A percentile compares a stretch with the other conserved stretches of the same genome.
These are phyloP conservation scores for Lasiodiplodia gonubiensis DNA, from an alignment of 2,329 filamentous ascomycete genomes.

Conservation along the genomic window DNA sequence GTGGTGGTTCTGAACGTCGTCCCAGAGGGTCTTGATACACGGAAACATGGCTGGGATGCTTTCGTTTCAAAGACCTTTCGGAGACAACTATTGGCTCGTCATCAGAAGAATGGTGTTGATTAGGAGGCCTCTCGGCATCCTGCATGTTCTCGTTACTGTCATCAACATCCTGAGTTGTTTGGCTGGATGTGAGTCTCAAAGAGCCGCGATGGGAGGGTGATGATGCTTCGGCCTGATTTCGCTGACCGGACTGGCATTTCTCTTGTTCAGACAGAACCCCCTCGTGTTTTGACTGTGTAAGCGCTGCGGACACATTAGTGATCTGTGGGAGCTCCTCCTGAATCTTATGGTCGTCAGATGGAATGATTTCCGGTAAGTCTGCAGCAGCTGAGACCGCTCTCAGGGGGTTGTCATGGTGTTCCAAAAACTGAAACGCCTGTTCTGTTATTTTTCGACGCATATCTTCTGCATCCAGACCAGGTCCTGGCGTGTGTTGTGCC, in stretches of 20 bases:
- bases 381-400: slow-evolving; percentile 13
- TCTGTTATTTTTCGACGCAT: background rate
- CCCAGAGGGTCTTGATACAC: slow-evolving; percentile 5
- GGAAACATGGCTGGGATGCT: slow-evolving; percentile 35
- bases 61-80: slow-evolving; percentile 52
- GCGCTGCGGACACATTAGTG: background rate
- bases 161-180: slow-evolving; percentile 51
- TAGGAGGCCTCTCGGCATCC: background rate
- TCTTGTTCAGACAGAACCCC: background rate
- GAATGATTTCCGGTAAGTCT: background rate
- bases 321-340: background rate
- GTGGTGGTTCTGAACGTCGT: slow-evolving; percentile 30
- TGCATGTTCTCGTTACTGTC: slow-evolving; percentile 36
- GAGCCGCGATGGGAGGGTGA: background rate
- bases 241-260: background rate
- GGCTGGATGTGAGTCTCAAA: slow-evolving; percentile 43
- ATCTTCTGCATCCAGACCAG: background rate
- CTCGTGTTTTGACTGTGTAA: background rate
- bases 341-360: too few relatives aligned
- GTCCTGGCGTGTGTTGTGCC: background rate
- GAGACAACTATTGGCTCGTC: slow-evolving; percentile 53
- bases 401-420: background rate
- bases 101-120: slow-evolving; percentile 34
- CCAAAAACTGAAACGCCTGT: background rate
- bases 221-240: background rate